Evolutionary conservation across 371 early-diverging fungal species (phyloP).

Genomic region (Rhizopus arrhizus): DNA sequence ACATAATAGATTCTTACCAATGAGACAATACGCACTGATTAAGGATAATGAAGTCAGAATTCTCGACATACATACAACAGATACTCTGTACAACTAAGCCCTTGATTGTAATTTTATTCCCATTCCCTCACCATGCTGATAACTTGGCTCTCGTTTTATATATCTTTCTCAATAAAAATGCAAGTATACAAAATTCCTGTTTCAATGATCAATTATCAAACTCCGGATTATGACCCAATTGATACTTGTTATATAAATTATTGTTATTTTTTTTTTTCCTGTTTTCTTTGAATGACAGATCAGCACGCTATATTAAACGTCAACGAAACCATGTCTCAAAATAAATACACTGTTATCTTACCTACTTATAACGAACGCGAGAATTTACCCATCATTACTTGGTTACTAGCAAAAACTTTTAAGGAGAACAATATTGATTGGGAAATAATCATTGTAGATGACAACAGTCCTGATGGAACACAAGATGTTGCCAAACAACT

Average conservation of each 20-base stretch:
- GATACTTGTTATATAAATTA: too few relatives aligned
- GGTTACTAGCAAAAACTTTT: constrained; percentile 89
- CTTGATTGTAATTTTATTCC: too few relatives aligned
- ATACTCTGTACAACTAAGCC: constrained; percentile 25
- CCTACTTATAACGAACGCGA: constrained; percentile 99
- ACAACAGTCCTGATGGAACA: constrained; percentile 98
- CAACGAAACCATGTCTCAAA: constrained; percentile 41
- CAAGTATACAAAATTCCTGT: too few relatives aligned
- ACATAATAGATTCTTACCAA: constrained; percentile 24
- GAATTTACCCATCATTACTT: constrained; percentile 93
- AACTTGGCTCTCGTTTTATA: too few relatives aligned
- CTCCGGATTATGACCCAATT: too few relatives aligned
- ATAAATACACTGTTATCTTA: constrained; percentile 89
- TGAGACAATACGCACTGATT: constrained; percentile 39
- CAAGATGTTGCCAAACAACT: constrained; percentile 90
- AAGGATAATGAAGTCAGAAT: constrained; percentile 47
- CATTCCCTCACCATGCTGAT: too few relatives aligned
- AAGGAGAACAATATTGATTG: constrained; percentile 82
- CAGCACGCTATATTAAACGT: constrained; percentile 48
- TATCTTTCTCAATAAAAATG: too few relatives aligned
- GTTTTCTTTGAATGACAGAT: constrained; percentile 22
- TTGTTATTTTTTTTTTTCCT: not conserved
- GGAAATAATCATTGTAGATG: constrained; percentile 98
- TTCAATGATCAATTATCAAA: too few relatives aligned
- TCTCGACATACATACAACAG: constrained; percentile 40